Base-by-base conservation (phyloP, 129 eudicot species). In the Calendula officinalis region DNA sequence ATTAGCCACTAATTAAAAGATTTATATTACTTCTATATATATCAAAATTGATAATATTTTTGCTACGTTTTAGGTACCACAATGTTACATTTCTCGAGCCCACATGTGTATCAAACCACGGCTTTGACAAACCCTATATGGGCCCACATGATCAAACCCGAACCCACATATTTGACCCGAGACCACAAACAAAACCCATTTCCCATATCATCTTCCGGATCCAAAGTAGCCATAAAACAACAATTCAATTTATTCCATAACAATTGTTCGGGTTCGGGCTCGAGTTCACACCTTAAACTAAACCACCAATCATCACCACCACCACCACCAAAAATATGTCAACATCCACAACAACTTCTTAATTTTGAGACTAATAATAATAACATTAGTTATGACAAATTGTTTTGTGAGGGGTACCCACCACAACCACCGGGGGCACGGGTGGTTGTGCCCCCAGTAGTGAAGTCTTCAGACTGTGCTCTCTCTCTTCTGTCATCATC, bases 401-500 rank as follows among this genome's bases (percentile, higher is more conserved):
- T 76, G 33, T 76, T 69, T 44, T 70, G 81, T 70, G 72, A 80
- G 17, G 76, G 80, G 44, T 81, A 62, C 45, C 56, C 70, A 1
- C 78, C 67, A 66, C 72, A 62, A 44, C 56, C 70, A 1, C 78
- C 67, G 58, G 66, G 66, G 11, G 73, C 61, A 56, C 66, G 67
- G 54, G 60, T 22, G 30, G 30, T 22, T 22, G 30, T 64, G 49
- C 64, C 11, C 47, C 77, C 70, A 32, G 62, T 63, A 57, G 78
- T 56, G 68, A 73, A 74, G 40, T 64, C 67, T 15, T 52, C 75
- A 12, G 79, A 82, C 72, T 77, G 78, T 77, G 86, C 83, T 82
- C 86, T 82, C 86, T 82, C 86, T 82, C 86, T 82, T 82, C 86
- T 82, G 86, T 82, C 86, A 82, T 77, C 86, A 66, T 78, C 83